Base-by-base conservation (phyloP, 176 grass and related monocot species). In the Oryza officinalis region DNA sequence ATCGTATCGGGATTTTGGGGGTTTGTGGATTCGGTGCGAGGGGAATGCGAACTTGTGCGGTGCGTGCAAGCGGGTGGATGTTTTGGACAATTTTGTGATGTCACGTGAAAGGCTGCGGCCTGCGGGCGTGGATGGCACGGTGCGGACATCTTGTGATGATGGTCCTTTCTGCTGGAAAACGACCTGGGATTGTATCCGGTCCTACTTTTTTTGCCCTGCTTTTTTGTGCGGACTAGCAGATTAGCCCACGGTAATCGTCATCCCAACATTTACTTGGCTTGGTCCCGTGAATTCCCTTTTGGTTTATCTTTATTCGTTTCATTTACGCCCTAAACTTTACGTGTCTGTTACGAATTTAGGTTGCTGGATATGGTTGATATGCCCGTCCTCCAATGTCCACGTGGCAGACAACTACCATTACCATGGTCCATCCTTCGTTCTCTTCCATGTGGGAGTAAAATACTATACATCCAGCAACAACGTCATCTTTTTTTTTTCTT, bases 101-200 rank as follows among this genome's bases (percentile, higher is more conserved):
- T 27, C 50, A 61, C 33, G 71, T 81, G 85, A 76, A 45, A 22
- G 0, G 54, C 17, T 69, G 67, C 41, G 13, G 13, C 2, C 45
- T 4, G 45, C 12, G 47, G 47, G 25, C 27, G 18, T 41, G 44
- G 23, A 26, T 15, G 25, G 64, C 5, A 45, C 41, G 33, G 1
- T 15, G 73, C 27, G 20, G 47, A 49, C 71, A 68, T 80, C 64
- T 46, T 27, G 46, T 26, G 75, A 78, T 2, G 33, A 11, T 59
- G 18, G 13, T 64, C 27, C 41, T 52, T 83, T 78, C 30, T 25
- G 27, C 27, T 74, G 26, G 81, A 84, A 84, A 88, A 79, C 13
- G 60, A 88, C 81, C 6, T 12, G 22, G 4, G 65, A 27, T 15
- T 65, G 73, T 13, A 61, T 69, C 67, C 18, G 17, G 32, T 23